These are phyloP conservation scores for Beta macrorhiza DNA, from an alignment of 179 eudicot species.

Conservation along the genomic window DNA sequence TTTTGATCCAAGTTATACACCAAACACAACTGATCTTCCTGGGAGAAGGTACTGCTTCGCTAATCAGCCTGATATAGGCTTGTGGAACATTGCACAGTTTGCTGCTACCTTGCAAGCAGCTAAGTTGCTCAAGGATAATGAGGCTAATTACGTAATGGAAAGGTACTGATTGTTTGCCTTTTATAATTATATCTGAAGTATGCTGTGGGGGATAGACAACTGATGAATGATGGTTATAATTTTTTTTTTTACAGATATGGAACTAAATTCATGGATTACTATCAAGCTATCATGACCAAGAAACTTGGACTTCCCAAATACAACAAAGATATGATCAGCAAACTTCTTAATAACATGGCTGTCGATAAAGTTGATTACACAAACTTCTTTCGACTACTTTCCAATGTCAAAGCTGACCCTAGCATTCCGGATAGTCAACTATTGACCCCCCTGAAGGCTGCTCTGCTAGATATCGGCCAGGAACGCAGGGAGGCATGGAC, in stretches of 20 bases:
- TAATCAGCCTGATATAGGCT: slow-evolving; percentile 97
- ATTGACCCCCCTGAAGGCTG: slow-evolving; percentile 81
- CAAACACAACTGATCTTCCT: slow-evolving; percentile 98
- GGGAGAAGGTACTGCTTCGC: slow-evolving; percentile 99
- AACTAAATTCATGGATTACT: slow-evolving; percentile 94
- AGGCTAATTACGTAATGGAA: slow-evolving; percentile 88
- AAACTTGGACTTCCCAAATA: slow-evolving; percentile 91
- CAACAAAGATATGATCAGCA: slow-evolving; percentile 84
- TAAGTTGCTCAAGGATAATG: slow-evolving; percentile 71
- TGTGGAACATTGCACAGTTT: slow-evolving; percentile 97
- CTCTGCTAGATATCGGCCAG: slow-evolving; percentile 85
- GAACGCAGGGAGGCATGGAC: slow-evolving; percentile 99
- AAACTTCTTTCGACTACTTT: slow-evolving; percentile 86
- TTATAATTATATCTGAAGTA: background rate
- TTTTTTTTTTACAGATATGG: slow-evolving; percentile 65
- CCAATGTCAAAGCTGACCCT: slow-evolving; percentile 80
- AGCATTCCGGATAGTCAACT: slow-evolving; percentile 67
- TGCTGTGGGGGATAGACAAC: background rate
- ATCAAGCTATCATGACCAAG: slow-evolving; percentile 91
- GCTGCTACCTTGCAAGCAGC: slow-evolving; percentile 83
- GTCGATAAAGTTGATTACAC: slow-evolving; percentile 99
- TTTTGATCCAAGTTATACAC: slow-evolving; percentile 98
- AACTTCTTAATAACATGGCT: slow-evolving; percentile 97
- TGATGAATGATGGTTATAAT: background rate
- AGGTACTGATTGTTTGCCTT: slow-evolving; percentile 44